These are phyloP conservation scores for Aspergillus avenaceus DNA, from an alignment of 495 filamentous ascomycete species.

Conservation along the genomic window DNA sequence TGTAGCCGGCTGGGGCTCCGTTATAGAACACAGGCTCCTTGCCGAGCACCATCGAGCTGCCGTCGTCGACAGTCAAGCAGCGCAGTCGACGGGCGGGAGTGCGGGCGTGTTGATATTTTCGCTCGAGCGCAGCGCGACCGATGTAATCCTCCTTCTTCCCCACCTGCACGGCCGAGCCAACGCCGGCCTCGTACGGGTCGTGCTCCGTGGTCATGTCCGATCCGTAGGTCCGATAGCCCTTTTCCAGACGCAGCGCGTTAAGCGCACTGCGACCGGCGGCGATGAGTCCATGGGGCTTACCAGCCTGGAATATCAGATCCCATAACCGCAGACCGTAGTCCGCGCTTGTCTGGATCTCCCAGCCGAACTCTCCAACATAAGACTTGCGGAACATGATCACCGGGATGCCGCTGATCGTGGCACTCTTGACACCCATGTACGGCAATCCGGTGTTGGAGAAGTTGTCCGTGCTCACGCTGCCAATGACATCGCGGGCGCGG, in stretches of 20 bases:
- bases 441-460: conserved; percentile 37
- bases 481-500: conserved; percentile 35
- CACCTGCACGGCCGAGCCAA: conserved; percentile 28
- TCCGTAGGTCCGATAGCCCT: conserved; percentile 41
- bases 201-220: conserved; percentile 47
- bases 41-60: conserved; percentile 41
- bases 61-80: conserved; percentile 42
- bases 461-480: conserved; percentile 27
- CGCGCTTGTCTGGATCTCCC: conserved; percentile 47
- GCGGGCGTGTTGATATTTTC: conserved; percentile 15
- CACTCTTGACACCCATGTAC: conserved; percentile 34
- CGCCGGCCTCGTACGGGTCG: conserved; percentile 44
- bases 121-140: conserved; percentile 32
- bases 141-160: conserved; percentile 36
- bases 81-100: conserved; percentile 27
- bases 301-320: conserved; percentile 42
- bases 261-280: conserved; percentile 45
- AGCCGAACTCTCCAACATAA: conserved; percentile 47
- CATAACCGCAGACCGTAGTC: conserved; percentile 44
- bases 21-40: conserved; percentile 47
- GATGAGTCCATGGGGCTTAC: conserved; percentile 41
- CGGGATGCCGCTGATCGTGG: conserved; percentile 33
- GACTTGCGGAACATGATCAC: conserved; percentile 41
- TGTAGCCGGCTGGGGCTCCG: conserved; percentile 37
- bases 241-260: conserved; percentile 45